Evolutionary conservation across 1,284 basidiomycete genomes (phyloP).

Genomic region (Leccinum fallax): DNA sequence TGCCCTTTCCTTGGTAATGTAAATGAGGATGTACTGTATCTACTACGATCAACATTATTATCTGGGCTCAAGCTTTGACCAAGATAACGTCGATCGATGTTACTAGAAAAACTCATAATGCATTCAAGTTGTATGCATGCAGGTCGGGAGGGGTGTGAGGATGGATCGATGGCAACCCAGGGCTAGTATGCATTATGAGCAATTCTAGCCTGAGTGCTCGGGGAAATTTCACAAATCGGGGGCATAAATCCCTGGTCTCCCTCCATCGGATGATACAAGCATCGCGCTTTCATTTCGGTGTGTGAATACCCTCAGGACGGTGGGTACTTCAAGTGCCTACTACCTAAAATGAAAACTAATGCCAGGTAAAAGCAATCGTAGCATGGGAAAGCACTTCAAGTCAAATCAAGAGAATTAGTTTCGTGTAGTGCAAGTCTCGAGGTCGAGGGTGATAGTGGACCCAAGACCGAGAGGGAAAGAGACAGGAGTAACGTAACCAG

Average conservation of each 20-base stretch:
- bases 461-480: slow-evolving; percentile 1
- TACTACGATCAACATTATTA: no score
- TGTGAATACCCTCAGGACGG: no score
- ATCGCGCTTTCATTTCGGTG: not conserved
- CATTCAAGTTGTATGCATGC: not conserved
- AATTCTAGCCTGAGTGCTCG: not conserved
- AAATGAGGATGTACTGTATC: not conserved
- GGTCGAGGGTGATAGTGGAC: not conserved
- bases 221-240: no score
- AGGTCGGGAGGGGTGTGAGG: not conserved
- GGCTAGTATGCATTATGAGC: not conserved
- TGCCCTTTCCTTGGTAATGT: not conserved
- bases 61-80: not conserved
- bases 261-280: not conserved
- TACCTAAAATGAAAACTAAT: not conserved
- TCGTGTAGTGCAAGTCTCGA: not conserved
- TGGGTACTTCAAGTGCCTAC: not conserved
- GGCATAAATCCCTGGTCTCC: not conserved
- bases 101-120: not conserved
- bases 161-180: not conserved
- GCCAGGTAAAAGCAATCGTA: not conserved
- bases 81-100: not conserved
- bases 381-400: slow-evolving; percentile 2
- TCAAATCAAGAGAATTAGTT: slow-evolving; percentile 2
- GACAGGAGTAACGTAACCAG: slow-evolving; percentile 3